phyloP scores from a whole-genome alignment of 106 monocot genomes.

The Dendrobium chrysotoxum region DNA sequence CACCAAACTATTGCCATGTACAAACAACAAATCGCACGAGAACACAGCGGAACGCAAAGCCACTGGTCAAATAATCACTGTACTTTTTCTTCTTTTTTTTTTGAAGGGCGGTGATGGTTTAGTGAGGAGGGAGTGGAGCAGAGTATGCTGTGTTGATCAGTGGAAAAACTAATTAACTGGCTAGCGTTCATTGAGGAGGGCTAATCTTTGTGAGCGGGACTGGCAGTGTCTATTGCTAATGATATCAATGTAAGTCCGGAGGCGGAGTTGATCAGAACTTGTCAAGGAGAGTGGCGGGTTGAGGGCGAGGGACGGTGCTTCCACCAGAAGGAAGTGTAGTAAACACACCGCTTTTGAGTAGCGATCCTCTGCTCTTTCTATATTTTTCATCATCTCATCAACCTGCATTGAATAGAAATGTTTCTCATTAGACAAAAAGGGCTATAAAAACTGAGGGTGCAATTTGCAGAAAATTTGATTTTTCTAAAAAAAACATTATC shows the following conservation, averaged over 20 bases:
- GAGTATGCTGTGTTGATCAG: not conserved
- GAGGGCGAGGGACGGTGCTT: slow-evolving; percentile 64
- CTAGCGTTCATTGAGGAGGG: slow-evolving; percentile 9
- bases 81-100: not conserved
- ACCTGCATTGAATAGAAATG: slow-evolving; percentile 33
- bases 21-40: not conserved
- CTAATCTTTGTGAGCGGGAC: slow-evolving; percentile 41
- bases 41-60: not conserved
- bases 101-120: not conserved
- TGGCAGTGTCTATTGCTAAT: slow-evolving; percentile 66
- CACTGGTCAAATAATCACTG: not conserved
- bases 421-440: no score
- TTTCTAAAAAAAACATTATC: not conserved
- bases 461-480: not conserved
- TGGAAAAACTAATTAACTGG: not conserved
- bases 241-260: slow-evolving; percentile 63
- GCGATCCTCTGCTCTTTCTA: slow-evolving; percentile 38
- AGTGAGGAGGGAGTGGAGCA: not conserved
- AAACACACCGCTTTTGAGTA: slow-evolving; percentile 54
- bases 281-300: slow-evolving; percentile 64
- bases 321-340: slow-evolving; percentile 58
- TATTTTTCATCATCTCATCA: slow-evolving; percentile 71
- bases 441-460: not conserved
- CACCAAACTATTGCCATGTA: not conserved
- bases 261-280: slow-evolving; percentile 35